phyloP scores from a whole-genome alignment of 2,329 filamentous ascomycete species.

The Pezicula neosporulosa region DNA sequence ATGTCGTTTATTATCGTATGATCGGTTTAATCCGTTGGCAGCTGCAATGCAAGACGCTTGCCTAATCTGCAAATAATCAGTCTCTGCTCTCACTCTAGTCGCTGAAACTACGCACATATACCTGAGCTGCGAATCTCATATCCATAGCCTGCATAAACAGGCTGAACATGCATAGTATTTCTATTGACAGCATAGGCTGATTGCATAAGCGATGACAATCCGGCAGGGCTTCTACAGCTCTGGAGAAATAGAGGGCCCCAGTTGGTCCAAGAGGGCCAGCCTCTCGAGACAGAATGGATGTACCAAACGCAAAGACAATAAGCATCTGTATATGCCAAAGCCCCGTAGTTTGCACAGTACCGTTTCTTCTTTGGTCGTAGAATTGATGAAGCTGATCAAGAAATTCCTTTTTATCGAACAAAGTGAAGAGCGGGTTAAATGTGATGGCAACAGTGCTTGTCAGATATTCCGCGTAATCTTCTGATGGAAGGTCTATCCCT shows the following conservation, averaged over 20 bases:
- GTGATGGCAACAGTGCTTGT: not conserved
- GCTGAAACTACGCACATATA: not conserved
- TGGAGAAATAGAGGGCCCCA: not conserved
- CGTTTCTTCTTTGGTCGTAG: not conserved
- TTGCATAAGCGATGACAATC: not conserved
- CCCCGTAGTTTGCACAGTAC: not conserved
- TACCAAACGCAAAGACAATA: not conserved
- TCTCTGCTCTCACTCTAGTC: not conserved
- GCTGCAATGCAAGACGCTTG: not conserved
- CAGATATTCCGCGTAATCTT: conserved; percentile 1
- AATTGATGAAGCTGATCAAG: not conserved
- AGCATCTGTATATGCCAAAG: not conserved
- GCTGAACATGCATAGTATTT: not conserved
- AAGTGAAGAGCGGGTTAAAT: not conserved
- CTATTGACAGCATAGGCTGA: not conserved
- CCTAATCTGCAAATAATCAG: not conserved
- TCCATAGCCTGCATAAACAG: not conserved
- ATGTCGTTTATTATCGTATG: not conserved
- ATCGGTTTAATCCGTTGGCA: not conserved
- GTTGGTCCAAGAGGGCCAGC: not conserved
- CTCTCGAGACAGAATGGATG: not conserved
- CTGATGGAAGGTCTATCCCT: not conserved
- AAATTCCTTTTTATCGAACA: not conserved
- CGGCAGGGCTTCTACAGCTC: not conserved
- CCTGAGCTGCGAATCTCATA: not conserved